These are phyloP conservation scores for Mycena metata DNA, from an alignment of 768 basidiomycete genomes.

Conservation along the genomic window DNA sequence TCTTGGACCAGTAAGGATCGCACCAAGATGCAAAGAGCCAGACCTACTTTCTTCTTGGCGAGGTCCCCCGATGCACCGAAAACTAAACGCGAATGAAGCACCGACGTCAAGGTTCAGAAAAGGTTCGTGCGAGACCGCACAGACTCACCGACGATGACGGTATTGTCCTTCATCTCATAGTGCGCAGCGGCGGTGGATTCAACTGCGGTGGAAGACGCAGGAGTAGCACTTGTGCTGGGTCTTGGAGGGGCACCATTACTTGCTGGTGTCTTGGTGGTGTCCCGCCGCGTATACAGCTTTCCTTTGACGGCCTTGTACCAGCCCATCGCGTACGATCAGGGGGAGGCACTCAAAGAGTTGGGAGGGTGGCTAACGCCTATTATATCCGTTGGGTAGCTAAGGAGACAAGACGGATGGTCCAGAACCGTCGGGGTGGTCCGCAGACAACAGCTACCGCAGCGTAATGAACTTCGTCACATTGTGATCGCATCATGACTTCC, in stretches of 20 bases:
- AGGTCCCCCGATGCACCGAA: conserved; percentile 97
- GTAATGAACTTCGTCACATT: neutral
- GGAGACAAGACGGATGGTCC: neutral
- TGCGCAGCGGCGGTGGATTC: conserved; percentile 87
- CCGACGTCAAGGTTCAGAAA: no score
- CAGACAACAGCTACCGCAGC: no score
- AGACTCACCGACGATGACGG: conserved; percentile 84
- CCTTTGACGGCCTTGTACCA: conserved; percentile 31
- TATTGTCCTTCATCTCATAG: conserved; percentile 86
- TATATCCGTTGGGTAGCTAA: no score
- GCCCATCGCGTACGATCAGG: conserved; percentile 13
- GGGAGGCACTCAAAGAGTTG: no score
- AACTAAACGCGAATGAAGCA: conserved; percentile 75
- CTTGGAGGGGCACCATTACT: neutral
- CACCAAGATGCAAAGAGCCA: neutral
- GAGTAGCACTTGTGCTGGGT: neutral
- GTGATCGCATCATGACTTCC: neutral
- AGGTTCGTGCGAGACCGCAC: conserved; percentile 15
- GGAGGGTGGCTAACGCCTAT: no score
- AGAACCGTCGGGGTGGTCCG: no score
- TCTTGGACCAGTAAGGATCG: conserved; percentile 61
- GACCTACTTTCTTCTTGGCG: conserved; percentile 94
- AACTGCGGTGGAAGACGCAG: conserved; percentile 46
- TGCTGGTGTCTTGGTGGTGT: neutral
- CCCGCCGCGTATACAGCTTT: conserved; percentile 20